These are phyloP conservation scores for Pleurotus eryngii DNA, from an alignment of 768 basidiomycete genomes.

Conservation along the genomic window DNA sequence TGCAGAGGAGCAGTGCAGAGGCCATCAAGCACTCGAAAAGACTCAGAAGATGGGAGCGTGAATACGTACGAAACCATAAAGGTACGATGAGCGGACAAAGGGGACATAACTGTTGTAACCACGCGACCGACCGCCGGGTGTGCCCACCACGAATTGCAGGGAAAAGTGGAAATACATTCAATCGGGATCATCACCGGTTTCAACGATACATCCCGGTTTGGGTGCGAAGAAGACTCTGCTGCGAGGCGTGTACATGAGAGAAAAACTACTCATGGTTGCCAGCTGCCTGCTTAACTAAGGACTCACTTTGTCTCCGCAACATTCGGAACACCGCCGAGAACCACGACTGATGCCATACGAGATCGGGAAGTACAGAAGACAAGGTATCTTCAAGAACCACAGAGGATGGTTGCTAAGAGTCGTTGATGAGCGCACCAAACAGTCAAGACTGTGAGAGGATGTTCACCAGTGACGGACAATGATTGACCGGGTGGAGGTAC, in stretches of 20 bases:
- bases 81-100: too few species aligned
- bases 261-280: not conserved
- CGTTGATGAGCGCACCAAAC: not conserved
- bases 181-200: not conserved
- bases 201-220: conserved; percentile 1
- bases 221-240: not conserved
- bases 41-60: too few species aligned
- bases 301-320: not conserved
- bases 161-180: too few species aligned
- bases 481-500: not conserved
- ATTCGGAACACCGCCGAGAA: conserved; percentile 4
- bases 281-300: not conserved
- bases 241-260: not conserved
- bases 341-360: not conserved
- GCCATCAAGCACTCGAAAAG: too few species aligned
- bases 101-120: not conserved
- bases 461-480: not conserved
- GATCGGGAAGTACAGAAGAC: not conserved
- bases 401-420: not conserved
- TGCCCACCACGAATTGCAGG: too few species aligned
- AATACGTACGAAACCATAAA: too few species aligned
- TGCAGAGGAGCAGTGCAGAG: too few species aligned
- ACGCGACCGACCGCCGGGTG: conserved; percentile 1
- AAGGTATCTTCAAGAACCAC: not conserved
- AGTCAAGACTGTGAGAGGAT: not conserved